These are phyloP conservation scores for Pseudogymnoascus pannorum DNA, from an alignment of 2,329 filamentous ascomycete genomes.

Conservation along the genomic window DNA sequence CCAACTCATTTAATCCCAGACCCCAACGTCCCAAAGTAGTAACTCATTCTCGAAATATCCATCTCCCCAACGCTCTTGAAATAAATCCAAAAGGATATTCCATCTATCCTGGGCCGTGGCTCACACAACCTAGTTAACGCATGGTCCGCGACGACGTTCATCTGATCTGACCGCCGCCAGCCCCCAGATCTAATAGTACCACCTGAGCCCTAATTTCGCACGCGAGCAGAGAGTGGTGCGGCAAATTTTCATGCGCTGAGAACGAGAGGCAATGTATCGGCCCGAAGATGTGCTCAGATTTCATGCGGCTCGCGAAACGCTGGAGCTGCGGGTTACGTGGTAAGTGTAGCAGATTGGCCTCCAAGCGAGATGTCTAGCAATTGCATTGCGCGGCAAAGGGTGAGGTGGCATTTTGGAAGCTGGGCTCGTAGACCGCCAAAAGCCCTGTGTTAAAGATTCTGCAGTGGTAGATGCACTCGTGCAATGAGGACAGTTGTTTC, in stretches of 20 bases:
- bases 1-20: background rate
- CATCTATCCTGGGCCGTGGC: background rate
- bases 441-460: background rate
- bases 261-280: background rate
- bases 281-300: background rate
- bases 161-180: background rate
- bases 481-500: background rate
- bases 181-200: background rate
- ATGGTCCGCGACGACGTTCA: background rate
- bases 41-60: background rate
- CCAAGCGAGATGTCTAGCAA: too few species aligned
- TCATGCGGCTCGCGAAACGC: background rate
- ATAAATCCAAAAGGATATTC: background rate
- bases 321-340: background rate
- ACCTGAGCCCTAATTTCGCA: background rate
- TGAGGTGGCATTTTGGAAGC: background rate
- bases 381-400: background rate
- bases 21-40: background rate
- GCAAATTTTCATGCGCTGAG: background rate
- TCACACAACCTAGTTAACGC: background rate
- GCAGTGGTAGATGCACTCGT: background rate
- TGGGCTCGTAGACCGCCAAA: background rate
- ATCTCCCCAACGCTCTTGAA: background rate
- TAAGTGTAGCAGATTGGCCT: background rate
- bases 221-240: background rate